Percentiles rank a stretch among this genome's conserved stretches.
Conservation (phyloP, 208 protist species). For the Leishmania mexicana region DNA sequence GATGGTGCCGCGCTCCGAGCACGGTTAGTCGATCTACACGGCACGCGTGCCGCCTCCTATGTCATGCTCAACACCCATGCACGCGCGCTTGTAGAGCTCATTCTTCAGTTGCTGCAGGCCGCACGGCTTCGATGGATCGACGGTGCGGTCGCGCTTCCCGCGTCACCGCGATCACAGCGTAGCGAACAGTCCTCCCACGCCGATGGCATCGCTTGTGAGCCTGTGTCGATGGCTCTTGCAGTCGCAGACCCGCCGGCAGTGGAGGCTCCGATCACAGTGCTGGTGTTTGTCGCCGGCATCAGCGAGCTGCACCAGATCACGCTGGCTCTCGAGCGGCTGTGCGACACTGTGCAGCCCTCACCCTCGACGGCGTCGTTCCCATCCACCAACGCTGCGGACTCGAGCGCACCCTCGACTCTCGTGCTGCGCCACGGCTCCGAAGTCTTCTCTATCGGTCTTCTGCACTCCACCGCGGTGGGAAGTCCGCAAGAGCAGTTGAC, state of each 20-base stretch:
- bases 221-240: not conserved
- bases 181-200: not conserved
- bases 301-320: conserved; percentile 67
- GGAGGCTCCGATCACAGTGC: conserved; percentile 44
- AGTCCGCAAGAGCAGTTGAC: conserved; percentile 60
- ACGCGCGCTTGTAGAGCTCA: conserved; percentile 37
- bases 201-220: not conserved
- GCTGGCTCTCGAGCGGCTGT: conserved; percentile 56
- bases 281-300: conserved; percentile 80
- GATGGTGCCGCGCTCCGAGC: conserved; percentile 34
- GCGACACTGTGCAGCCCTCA: conserved; percentile 17
- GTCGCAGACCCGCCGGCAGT: not conserved
- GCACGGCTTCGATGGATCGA: conserved; percentile 32
- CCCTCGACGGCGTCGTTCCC: not conserved
- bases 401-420: conserved; percentile 5
- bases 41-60: conserved; percentile 16
- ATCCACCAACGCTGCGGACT: not conserved
- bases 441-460: conserved; percentile 58
- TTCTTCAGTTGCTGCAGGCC: conserved; percentile 59
- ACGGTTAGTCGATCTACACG: conserved; percentile 25
- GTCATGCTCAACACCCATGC: conserved; percentile 33
- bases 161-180: not conserved
- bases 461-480: conserved; percentile 65
- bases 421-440: conserved; percentile 57
- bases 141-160: not conserved